Evolutionary conservation across 2,329 filamentous ascomycete species (phyloP), one percentile per base, ranked within the genome.

Genomic region (Botrytis sinoallii): DNA sequence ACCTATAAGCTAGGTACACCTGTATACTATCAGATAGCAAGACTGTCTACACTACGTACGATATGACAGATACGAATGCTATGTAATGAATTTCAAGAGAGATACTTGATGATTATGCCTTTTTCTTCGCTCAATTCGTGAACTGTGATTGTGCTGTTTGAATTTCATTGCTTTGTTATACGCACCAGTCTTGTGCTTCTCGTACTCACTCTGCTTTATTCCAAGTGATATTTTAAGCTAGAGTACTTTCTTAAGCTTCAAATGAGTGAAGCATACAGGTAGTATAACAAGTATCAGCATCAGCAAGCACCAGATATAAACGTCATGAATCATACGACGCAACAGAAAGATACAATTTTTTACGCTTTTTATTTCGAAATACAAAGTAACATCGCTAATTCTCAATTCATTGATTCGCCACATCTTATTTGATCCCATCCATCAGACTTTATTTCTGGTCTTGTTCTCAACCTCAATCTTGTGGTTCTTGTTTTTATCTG

Each of bases 11-110:
- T 38, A 35, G 38, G 40, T 46, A 70, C 10, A n/a, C 44, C 38
- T 70, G 57, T 70, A 70, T 38, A 63, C 46, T 70, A 60, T 52
- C 55, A 71, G 65, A 74, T 65, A 42, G 70, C 66, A 69, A 12
- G 48, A 42, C 66, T 44, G n/a, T 57, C 65, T 55, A 25, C 66
- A 40, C 38, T 55, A 68, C n/a, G 66, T 63, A 63, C 25, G 35
- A 35, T 35, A 60, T 35, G 57, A 63, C 12, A 42, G 66, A 69
- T 12, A 29, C 35, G 52, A 29, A 74, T 71, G 57, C 55, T 61
- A 46, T 63, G 40, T 70, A 63, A 46, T 46, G 68, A 61, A 61
- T n/a, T 22, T 44, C 55, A 46, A 61, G 40, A 70, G 25, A 60
- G 38, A 52, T 74, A 9, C 38, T 68, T 55, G n/a, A 55, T 68